Percentiles rank a stretch among this genome's conserved stretches.
Conservation (phyloP, 805 yeast genomes). For the Nakazawaea sp. region DNA sequence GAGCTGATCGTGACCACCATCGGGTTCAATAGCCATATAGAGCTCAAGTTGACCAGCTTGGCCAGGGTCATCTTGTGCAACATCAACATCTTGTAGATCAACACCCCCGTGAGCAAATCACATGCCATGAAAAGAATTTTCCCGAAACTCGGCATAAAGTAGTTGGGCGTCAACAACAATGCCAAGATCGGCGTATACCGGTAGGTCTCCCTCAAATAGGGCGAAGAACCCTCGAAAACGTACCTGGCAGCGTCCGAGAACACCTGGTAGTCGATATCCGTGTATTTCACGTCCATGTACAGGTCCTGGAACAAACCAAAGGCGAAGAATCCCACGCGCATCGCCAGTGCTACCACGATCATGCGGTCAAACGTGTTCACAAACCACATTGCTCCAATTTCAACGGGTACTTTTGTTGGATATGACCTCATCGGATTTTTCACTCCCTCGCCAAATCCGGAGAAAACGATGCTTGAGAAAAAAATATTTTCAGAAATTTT, state of each 20-base stretch:
- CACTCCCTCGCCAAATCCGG: too few relatives aligned
- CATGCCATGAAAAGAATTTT: constrained; percentile 70
- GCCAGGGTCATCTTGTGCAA: constrained; percentile 12
- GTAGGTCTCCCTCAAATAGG: constrained; percentile 82
- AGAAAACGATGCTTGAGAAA: too few relatives aligned
- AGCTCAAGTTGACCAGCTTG: constrained; percentile 35
- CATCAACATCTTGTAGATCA: constrained; percentile 39
- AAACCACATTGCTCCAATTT: not conserved
- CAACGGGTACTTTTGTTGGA: not conserved
- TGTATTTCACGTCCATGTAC: constrained; percentile 72
- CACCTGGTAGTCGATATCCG: constrained; percentile 91
- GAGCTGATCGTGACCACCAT: constrained; percentile 92
- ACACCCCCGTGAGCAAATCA: constrained; percentile 74
- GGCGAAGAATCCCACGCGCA: constrained; percentile 57
- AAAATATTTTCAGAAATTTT: too few relatives aligned
- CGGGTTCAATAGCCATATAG: constrained; percentile 88
- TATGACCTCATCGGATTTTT: too few relatives aligned
- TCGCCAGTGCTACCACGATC: constrained; percentile 10
- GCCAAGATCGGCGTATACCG: constrained; percentile 89
- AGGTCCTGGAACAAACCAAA: constrained; percentile 88
- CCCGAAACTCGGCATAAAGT: constrained; percentile 56
- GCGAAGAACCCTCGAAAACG: constrained; percentile 53
- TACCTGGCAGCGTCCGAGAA: constrained; percentile 87
- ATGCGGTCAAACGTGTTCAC: not conserved
- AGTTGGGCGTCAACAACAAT: constrained; percentile 74